Evolutionary conservation across 139 green algal genomes (phyloP).

Genomic region (Micromonas commoda): DNA sequence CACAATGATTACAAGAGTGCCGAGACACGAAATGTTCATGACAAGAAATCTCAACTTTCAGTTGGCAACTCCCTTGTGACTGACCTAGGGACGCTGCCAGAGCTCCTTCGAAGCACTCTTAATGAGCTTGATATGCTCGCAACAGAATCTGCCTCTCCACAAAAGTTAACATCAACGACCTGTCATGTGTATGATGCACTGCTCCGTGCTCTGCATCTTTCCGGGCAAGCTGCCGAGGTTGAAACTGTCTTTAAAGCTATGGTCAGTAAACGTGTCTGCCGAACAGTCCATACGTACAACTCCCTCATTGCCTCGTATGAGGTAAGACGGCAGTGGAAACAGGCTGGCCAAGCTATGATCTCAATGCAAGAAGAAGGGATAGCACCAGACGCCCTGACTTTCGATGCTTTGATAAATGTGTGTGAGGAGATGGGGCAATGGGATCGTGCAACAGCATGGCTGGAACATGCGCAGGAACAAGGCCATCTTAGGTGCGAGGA

Average conservation of each 20-base stretch:
- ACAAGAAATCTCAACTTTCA: not conserved
- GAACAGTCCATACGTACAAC: constrained; percentile 25
- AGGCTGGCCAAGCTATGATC: constrained; percentile 20
- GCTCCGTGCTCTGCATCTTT: not conserved
- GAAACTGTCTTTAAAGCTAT: not conserved
- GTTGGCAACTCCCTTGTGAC: too few relatives aligned
- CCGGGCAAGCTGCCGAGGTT: not conserved
- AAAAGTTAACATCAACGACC: not conserved
- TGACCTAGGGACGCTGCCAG: constrained; percentile 10
- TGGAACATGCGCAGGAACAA: constrained; percentile 10
- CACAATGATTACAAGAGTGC: not conserved
- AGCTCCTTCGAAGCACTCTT: not conserved
- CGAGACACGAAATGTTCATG: not conserved
- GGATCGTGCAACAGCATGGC: constrained; percentile 20
- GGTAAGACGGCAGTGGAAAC: not conserved
- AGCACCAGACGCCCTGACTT: constrained; percentile 9
- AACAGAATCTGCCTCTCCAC: not conserved
- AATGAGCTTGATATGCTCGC: not conserved
- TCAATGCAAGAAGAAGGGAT: constrained; percentile 16
- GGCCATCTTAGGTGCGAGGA: constrained; percentile 10
- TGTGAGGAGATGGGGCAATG: constrained; percentile 29
- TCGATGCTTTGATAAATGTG: constrained; percentile 18
- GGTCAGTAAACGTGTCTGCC: not conserved
- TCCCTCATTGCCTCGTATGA: constrained; percentile 12
- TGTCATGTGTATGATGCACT: constrained; percentile 13